A percentile compares a stretch with the other conserved stretches of the same genome.
These are phyloP conservation scores for Sporisorium graminicola DNA, from an alignment of 1,284 basidiomycete genomes.

Conservation along the genomic window DNA sequence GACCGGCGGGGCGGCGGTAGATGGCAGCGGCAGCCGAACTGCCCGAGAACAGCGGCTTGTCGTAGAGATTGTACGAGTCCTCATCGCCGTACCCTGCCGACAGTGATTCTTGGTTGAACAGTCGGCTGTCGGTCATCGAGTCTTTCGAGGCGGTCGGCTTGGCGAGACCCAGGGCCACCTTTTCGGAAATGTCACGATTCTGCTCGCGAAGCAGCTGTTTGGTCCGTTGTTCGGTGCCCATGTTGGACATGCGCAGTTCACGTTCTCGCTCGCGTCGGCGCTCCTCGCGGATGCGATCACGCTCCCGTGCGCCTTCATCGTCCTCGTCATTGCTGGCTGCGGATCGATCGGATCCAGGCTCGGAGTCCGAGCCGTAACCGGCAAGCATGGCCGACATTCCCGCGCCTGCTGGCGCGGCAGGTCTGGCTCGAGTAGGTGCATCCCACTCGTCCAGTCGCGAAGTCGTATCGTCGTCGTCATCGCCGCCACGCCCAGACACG, in stretches of 20 bases:
- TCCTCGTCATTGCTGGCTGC: conserved; percentile 65
- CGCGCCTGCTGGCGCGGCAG: conserved; percentile 1
- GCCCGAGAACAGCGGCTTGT: conserved; percentile 94
- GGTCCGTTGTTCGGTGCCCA: conserved; percentile 96
- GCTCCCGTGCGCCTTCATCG: conserved; percentile 79
- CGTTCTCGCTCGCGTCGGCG: conserved; percentile 93
- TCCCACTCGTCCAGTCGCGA: conserved; percentile 31
- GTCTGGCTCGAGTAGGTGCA: conserved; percentile 1
- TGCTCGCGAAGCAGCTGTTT: conserved; percentile 92
- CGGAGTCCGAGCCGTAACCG: conserved; percentile 77
- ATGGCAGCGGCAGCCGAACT: conserved; percentile 96
- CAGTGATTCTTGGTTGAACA: conserved; percentile 96
- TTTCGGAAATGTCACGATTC: conserved; percentile 99
- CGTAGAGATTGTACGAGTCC: conserved; percentile 92
- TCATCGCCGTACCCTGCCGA: conserved; percentile 84
- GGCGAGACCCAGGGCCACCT: conserved; percentile 95
- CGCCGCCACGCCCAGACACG: conserved; percentile 17
- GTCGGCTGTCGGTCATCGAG: conserved; percentile 92
- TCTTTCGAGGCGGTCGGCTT: conserved; percentile 91
- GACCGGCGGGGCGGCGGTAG: conserved; percentile 86
- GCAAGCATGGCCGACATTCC: conserved; percentile 48
- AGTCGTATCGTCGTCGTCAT: conserved; percentile 28
- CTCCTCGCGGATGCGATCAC: conserved; percentile 90
- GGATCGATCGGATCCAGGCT: conserved; percentile 73
- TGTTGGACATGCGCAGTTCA: conserved; percentile 98